Evolutionary conservation across 495 filamentous ascomycete genomes (phyloP).

Genomic region (Neurospora sp.): DNA sequence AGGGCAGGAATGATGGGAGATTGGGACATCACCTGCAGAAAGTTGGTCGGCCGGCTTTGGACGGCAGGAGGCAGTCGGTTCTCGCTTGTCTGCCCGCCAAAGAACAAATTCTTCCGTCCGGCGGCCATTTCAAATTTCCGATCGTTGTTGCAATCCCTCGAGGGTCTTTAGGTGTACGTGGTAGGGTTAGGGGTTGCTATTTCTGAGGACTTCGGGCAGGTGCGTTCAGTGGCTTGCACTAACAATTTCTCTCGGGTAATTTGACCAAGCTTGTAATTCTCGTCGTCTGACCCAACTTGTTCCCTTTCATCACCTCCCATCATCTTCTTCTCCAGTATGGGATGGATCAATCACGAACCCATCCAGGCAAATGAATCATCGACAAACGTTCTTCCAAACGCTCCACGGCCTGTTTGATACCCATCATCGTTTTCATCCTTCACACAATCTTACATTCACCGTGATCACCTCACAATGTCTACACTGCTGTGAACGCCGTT

Average conservation of each 20-base stretch:
- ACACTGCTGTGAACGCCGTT: background rate
- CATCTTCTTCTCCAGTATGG: too few species aligned
- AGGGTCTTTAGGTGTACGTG: too few species aligned
- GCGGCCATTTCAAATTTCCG: background rate
- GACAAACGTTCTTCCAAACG: background rate
- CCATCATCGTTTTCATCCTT: background rate
- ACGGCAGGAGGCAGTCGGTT: background rate
- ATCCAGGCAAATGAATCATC: background rate
- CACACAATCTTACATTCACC: background rate
- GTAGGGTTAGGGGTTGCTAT: background rate
- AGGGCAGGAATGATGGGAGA: background rate
- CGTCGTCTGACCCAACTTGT: background rate
- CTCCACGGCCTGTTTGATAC: too few species aligned
- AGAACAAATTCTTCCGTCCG: background rate
- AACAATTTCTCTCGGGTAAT: background rate
- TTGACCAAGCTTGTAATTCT: background rate
- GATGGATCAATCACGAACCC: too few species aligned
- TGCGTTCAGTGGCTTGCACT: background rate
- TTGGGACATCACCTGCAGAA: background rate
- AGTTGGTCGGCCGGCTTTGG: background rate
- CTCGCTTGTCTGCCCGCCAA: background rate
- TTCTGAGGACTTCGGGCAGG: too few species aligned
- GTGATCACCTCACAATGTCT: background rate
- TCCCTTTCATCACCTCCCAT: background rate
- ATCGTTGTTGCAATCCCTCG: background rate